Evolutionary conservation across 768 basidiomycete genomes (phyloP), one percentile per base, ranked within the genome.

Genomic region (Epithele typhae): DNA sequence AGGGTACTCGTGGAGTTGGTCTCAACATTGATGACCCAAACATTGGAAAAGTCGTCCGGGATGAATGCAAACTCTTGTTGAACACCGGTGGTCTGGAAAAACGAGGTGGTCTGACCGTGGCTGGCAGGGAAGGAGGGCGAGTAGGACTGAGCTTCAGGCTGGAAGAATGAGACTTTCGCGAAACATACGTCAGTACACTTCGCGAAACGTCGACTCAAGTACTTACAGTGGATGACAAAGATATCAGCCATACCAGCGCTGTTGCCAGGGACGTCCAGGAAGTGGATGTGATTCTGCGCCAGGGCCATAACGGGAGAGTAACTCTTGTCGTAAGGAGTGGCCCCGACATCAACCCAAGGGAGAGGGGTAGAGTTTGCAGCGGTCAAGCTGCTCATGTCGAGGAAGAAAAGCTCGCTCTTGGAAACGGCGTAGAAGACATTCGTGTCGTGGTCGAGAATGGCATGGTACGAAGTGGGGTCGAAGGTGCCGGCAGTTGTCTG

Each of bases 371-470:
- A 66, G 39, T 78, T 78, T 3, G 90, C 84, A 4, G 76, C 66
- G 37, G 74, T 85, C 47, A 90, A 70, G 12, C 68, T 55, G 21
- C 68, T 73, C 77, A 95, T 81, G 64, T 92, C 79, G 35, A 95
- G 71, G 36, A 75, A 77, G 57, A 69, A 91, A 2, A 94, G 48
- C 43, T 77, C 78, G 1, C 8, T 6, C n/a, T 77, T 68, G 4
- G 84, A 84, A 48, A 87, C 68, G 0, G 82, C 85, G 63, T 89
- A 87, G 68, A 96, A 85, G 49, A 85, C 81, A 52, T 95, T 93
- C 40, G 93, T 97, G 64, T 97, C 93, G 54, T 95, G 93, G 68
- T 97, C 93, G 25, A 97, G 76, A 51, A 95, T 82, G 22, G 87
- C 78, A 22, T 70, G 74, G 57, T 82, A 84, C 17, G 78, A 76